Conservation (phyloP, 345 rosid species). For the Syzygium jambos region DNA sequence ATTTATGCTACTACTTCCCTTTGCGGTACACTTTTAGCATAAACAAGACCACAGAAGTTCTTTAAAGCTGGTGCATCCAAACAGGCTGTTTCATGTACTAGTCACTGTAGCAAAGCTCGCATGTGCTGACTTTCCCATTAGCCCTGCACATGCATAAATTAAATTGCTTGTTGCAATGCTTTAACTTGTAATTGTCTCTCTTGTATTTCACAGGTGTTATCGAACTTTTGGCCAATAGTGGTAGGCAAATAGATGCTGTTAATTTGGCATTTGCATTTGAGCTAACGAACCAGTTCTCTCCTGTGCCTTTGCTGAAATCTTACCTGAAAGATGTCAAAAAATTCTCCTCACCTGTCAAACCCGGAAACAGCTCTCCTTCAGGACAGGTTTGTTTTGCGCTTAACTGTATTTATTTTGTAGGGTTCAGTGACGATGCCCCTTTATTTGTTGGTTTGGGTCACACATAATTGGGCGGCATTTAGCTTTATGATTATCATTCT, state of each 20-base stretch:
- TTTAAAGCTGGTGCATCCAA: background rate
- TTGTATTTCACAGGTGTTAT: slow-evolving; percentile 54
- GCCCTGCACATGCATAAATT: background rate
- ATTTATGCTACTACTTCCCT: background rate
- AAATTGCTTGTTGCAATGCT: background rate
- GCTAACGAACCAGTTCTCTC: slow-evolving; percentile 73
- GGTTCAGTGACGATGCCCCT: background rate
- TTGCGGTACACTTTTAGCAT: background rate
- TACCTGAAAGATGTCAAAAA: slow-evolving; percentile 80
- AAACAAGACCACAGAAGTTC: background rate
- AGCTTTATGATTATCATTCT: background rate
- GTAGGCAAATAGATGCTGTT: slow-evolving; percentile 96
- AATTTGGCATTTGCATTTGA: slow-evolving; percentile 95
- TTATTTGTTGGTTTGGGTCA: background rate
- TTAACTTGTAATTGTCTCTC: background rate
- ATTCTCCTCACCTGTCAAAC: slow-evolving; percentile 51
- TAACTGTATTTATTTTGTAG: background rate
- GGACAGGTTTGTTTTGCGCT: slow-evolving; percentile 42
- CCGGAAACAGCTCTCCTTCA: slow-evolving; percentile 50
- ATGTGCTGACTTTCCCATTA: background rate
- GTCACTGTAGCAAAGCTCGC: background rate
- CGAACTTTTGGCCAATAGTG: slow-evolving; percentile 69
- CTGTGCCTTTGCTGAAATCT: slow-evolving; percentile 70
- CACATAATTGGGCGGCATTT: background rate
- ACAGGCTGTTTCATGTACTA: background rate